A percentile compares a stretch with the other conserved stretches of the same genome.
phyloP scores from a whole-genome alignment of 2,329 filamentous ascomycete species.

The Pseudophaeomoniella oleicola region DNA sequence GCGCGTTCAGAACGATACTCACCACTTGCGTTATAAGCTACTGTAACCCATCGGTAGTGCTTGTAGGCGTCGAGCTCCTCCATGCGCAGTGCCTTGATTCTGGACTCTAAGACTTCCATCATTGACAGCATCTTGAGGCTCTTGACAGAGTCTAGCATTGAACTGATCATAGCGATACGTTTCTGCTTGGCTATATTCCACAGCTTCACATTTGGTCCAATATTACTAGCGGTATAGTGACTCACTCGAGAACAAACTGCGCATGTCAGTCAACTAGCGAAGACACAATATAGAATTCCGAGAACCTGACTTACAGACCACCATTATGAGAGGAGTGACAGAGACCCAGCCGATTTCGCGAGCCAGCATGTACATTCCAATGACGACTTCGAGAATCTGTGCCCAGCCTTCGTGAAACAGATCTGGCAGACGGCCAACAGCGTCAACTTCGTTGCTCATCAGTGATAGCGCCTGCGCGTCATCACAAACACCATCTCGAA shows the following conservation, averaged over 20 bases:
- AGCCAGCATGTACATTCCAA: slow-evolving; percentile 18
- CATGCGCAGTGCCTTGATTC: neutral
- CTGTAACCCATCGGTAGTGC: neutral
- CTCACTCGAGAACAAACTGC: neutral
- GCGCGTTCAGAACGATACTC: neutral
- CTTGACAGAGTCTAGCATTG: slow-evolving; percentile 25
- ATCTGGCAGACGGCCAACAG: slow-evolving; percentile 11
- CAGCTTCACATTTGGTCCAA: slow-evolving; percentile 5
- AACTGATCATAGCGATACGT: slow-evolving; percentile 25
- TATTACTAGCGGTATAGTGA: neutral
- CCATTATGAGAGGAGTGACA: slow-evolving; percentile 30
- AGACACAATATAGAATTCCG: too few relatives aligned
- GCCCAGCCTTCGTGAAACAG: slow-evolving; percentile 16
- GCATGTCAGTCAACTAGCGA: too few relatives aligned
- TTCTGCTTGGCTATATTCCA: slow-evolving; percentile 29
- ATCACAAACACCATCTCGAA: slow-evolving; percentile 6
- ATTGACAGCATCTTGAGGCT: slow-evolving; percentile 26
- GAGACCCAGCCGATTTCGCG: slow-evolving; percentile 33
- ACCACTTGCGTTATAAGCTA: neutral
- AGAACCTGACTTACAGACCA: slow-evolving; percentile 13
- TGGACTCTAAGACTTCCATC: slow-evolving; percentile 10
- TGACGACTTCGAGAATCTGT: slow-evolving; percentile 4
- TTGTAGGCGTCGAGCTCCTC: neutral
- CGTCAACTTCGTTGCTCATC: slow-evolving; percentile 20
- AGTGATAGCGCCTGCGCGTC: slow-evolving; percentile 15